Percentiles rank a stretch among this genome's conserved stretches.
Conservation (phyloP, 164 flowering plant genomes). For the Brasenia schreberi region DNA sequence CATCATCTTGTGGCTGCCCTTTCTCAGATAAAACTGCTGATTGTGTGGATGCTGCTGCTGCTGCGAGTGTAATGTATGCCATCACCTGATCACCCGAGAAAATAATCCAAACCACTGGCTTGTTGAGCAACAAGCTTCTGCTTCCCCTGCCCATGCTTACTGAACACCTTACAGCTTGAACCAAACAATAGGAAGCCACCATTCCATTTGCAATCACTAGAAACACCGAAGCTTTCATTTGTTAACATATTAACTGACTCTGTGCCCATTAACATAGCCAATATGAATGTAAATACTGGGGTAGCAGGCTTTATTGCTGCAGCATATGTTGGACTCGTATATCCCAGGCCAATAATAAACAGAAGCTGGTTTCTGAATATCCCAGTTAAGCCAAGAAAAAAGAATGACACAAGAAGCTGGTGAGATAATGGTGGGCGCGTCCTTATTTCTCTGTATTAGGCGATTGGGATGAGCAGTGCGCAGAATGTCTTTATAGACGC, state of each 20-base stretch:
- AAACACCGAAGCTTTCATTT: conserved; percentile 71
- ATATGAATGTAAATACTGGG: conserved; percentile 86
- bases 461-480: conserved; percentile 69
- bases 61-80: conserved; percentile 63
- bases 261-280: conserved; percentile 81
- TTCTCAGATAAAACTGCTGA: conserved; percentile 48
- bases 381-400: conserved; percentile 92
- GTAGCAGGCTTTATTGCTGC: conserved; percentile 90
- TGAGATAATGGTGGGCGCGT: conserved; percentile 45
- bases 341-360: conserved; percentile 83
- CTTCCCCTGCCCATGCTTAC: conserved; percentile 52
- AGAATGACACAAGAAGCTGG: conserved; percentile 47
- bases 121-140: conserved; percentile 50
- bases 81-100: conserved; percentile 93
- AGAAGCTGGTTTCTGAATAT: conserved; percentile 92
- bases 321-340: conserved; percentile 96
- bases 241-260: conserved; percentile 59
- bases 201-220: conserved; percentile 75
- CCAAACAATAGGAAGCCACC: conserved; percentile 64
- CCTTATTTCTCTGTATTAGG: conserved; percentile 62
- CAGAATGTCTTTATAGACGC: conserved; percentile 67
- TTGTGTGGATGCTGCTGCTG: conserved; percentile 65
- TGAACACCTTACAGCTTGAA: conserved; percentile 69
- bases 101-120: conserved; percentile 79
- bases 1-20: conserved; percentile 67